A percentile compares a stretch with the other conserved stretches of the same genome.
Conservation (phyloP, 106 monocot genomes). For the Amphibolis antarctica region DNA sequence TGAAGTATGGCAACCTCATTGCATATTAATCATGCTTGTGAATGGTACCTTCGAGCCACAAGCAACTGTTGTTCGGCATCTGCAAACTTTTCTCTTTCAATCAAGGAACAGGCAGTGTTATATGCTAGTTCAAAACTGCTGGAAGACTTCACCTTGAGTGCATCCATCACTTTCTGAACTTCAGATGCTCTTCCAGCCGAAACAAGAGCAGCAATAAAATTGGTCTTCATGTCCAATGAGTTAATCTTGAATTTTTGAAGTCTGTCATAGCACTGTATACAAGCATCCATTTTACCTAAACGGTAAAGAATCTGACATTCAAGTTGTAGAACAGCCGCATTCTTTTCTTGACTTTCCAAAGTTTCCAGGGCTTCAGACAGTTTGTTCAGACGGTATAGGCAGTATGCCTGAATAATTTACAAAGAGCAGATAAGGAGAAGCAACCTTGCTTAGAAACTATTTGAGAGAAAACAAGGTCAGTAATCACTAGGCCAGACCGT, state of each 20-base stretch:
- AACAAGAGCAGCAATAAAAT: constrained; percentile 69
- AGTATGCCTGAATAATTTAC: constrained; percentile 52
- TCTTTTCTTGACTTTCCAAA: constrained; percentile 53
- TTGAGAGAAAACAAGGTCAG: too few species aligned
- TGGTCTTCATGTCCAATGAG: constrained; percentile 72
- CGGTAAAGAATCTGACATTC: constrained; percentile 90
- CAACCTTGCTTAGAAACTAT: too few species aligned
- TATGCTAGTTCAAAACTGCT: constrained; percentile 85
- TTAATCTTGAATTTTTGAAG: constrained; percentile 87
- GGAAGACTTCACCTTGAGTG: constrained; percentile 67
- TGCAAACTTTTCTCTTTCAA: constrained; percentile 57
- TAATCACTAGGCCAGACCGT: too few species aligned
- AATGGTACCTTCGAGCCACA: constrained; percentile 68
- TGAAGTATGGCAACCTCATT: background rate
- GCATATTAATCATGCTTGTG: background rate
- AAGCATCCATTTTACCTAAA: constrained; percentile 73
- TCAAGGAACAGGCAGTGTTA: constrained; percentile 78
- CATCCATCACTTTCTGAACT: constrained; percentile 70
- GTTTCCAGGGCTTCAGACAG: constrained; percentile 57
- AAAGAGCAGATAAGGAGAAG: too few species aligned
- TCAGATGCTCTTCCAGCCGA: constrained; percentile 72
- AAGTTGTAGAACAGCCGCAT: constrained; percentile 53
- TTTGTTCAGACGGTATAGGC: constrained; percentile 90
- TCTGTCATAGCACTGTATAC: constrained; percentile 67
- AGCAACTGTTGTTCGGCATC: constrained; percentile 83